phyloP scores from a whole-genome alignment of 2,329 filamentous ascomycete species.

The Cladosporium sp. region DNA sequence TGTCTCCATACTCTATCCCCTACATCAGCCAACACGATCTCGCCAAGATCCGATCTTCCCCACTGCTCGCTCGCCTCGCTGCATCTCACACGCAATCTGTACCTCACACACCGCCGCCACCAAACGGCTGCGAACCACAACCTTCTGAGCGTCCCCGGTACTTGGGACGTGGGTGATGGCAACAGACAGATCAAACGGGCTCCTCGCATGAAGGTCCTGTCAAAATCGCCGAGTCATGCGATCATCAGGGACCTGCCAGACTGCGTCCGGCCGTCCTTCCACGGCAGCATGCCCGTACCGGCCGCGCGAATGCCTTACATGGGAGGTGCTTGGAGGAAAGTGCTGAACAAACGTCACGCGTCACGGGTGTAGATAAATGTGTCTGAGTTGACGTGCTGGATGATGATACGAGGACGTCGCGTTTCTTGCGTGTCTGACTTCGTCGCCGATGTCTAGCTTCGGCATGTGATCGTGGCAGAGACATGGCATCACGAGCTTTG shows the following conservation, averaged over 20 bases:
- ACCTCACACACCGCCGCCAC: conserved; percentile 13
- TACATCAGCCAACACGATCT: neutral
- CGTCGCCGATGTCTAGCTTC: neutral
- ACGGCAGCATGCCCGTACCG: neutral
- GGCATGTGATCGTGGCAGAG: neutral
- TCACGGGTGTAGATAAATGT: neutral
- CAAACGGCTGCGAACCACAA: conserved; percentile 16
- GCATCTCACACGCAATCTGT: conserved; percentile 15
- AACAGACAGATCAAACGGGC: conserved; percentile 4
- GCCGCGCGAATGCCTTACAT: conserved; percentile 5
- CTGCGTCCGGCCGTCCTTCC: neutral
- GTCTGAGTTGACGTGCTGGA: neutral
- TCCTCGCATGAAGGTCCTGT: conserved; percentile 15
- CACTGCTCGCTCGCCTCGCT: neutral
- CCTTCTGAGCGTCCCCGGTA: conserved; percentile 2
- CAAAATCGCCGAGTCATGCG: conserved; percentile 16
- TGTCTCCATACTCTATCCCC: neutral
- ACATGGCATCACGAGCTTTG: neutral
- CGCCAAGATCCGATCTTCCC: conserved; percentile 1
- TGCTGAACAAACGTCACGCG: conserved; percentile 7
- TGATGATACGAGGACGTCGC: neutral
- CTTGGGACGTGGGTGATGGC: neutral
- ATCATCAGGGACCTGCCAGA: neutral
- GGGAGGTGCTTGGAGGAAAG: neutral
- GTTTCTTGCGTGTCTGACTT: neutral